Evolutionary conservation across 1,284 basidiomycete species (phyloP).

Genomic region (Fistulina hepatica): DNA sequence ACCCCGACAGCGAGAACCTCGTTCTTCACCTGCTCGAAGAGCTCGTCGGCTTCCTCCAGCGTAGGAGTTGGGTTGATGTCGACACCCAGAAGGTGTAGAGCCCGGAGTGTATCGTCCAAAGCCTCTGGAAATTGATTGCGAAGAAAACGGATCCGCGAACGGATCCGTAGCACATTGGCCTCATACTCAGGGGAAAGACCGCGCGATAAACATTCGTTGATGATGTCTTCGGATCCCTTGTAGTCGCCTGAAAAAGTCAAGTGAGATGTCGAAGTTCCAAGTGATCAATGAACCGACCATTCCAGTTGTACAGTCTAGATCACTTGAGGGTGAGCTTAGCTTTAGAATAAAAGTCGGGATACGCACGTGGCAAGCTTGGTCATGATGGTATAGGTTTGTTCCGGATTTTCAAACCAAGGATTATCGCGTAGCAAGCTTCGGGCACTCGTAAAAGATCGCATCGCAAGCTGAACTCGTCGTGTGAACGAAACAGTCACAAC

Average conservation of each 20-base stretch:
- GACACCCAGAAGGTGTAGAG: conserved; percentile 49
- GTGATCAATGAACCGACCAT: conserved; percentile 31
- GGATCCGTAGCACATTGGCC: conserved; percentile 44
- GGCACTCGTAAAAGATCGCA: conserved; percentile 49
- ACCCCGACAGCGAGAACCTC: conserved; percentile 59
- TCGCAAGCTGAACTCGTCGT: conserved; percentile 34
- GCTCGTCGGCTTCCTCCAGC: conserved; percentile 39
- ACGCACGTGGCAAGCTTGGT: conserved; percentile 52
- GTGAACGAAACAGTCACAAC: background rate
- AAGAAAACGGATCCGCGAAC: conserved; percentile 52
- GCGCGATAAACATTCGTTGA: conserved; percentile 41
- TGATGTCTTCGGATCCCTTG: conserved; percentile 36
- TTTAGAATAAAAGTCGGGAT: background rate
- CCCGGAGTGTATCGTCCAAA: conserved; percentile 45
- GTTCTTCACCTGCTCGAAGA: conserved; percentile 61
- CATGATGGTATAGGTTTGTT: conserved; percentile 38
- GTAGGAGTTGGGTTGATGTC: conserved; percentile 45
- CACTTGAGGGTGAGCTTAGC: conserved; percentile 2
- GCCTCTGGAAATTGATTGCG: conserved; percentile 45
- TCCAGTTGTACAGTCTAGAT: conserved; percentile 50
- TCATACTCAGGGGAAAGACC: conserved; percentile 40
- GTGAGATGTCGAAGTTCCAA: background rate
- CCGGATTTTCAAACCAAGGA: conserved; percentile 40
- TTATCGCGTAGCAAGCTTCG: conserved; percentile 39
- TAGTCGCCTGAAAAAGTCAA: conserved; percentile 34